Evolutionary conservation across 768 basidiomycete species (phyloP), one percentile per base, ranked within the genome.

Genomic region (Boletus sp.): DNA sequence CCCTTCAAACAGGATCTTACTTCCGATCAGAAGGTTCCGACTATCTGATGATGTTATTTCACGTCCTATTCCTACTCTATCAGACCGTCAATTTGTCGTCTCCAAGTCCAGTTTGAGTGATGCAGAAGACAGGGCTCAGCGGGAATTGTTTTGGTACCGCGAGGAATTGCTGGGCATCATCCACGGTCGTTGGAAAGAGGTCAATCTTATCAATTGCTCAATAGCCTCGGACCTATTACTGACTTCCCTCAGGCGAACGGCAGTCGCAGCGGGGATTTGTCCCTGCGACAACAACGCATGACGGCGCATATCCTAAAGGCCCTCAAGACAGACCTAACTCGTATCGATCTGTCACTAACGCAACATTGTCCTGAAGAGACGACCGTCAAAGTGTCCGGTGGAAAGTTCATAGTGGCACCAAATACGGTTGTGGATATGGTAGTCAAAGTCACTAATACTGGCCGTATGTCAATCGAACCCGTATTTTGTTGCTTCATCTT

Each of bases 141-240:
- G 84, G 37, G 90, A 93, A 65, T 67, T 95, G 15, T 99, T 98
- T 74, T 99, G 97, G 97, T 96, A 97, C 68, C 79, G 95, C 34
- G 95, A 99, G 69, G 84, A 87, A 58, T 72, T 99, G 10, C 81
- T 98, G 63, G 82, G 82, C 43, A 71, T 74, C 47, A 67, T 98
- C 14, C 75, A 73, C 13, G 87, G 87, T 10, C 77, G 75, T 17
- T 99, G 97, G 97, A 80, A 80, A 64, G 97, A 98, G 82, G 95
- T 93, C 55, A 54, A 50, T 32, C 35, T 49, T 54, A 19, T 33
- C 30, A 7, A 33, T 6, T 23, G 13, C 19, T 42, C 21, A 35
- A 19, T 17, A 25, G 32, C 13, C 34, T 21, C n/a, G 3, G 29
- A 33, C 34, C 11, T 23, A 15, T 61, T 11, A 50, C 40, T 59